These are phyloP conservation scores for Pythium brachiatum DNA, from an alignment of 352 stramenopile genomes.

Conservation along the genomic window DNA sequence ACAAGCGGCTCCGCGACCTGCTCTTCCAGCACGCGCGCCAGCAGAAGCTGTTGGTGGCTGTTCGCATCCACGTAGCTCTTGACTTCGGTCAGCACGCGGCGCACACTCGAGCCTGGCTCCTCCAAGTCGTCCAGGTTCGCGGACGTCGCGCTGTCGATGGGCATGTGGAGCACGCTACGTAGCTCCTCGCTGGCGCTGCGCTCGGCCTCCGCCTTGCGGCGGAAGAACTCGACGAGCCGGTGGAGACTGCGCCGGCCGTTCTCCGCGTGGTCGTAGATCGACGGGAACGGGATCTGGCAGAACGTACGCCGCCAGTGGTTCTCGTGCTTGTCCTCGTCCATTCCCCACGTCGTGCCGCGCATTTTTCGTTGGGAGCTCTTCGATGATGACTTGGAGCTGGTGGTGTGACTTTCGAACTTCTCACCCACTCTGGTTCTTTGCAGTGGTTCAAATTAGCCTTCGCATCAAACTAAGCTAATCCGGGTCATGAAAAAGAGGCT, in stretches of 20 bases:
- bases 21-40: constrained; percentile 78
- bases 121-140: constrained; percentile 58
- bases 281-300: constrained; percentile 76
- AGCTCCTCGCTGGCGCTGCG: constrained; percentile 61
- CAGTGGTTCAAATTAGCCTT: background rate
- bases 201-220: constrained; percentile 60
- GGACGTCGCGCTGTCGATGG: constrained; percentile 23
- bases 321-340: constrained; percentile 57
- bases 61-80: constrained; percentile 58
- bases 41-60: constrained; percentile 65
- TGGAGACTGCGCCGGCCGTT: constrained; percentile 74
- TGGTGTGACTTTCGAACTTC: background rate
- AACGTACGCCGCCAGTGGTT: constrained; percentile 87
- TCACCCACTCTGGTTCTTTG: background rate
- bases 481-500: background rate
- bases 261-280: constrained; percentile 81
- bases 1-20: constrained; percentile 76
- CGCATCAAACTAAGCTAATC: background rate
- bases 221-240: constrained; percentile 70
- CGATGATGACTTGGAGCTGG: background rate
- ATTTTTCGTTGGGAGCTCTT: constrained; percentile 9
- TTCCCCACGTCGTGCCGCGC: constrained; percentile 30
- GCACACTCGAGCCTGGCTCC: constrained; percentile 62
- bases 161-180: constrained; percentile 39
- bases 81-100: constrained; percentile 56